phyloP scores from a whole-genome alignment of 2,329 filamentous ascomycete genomes.

The Fusarium beomiforme region DNA sequence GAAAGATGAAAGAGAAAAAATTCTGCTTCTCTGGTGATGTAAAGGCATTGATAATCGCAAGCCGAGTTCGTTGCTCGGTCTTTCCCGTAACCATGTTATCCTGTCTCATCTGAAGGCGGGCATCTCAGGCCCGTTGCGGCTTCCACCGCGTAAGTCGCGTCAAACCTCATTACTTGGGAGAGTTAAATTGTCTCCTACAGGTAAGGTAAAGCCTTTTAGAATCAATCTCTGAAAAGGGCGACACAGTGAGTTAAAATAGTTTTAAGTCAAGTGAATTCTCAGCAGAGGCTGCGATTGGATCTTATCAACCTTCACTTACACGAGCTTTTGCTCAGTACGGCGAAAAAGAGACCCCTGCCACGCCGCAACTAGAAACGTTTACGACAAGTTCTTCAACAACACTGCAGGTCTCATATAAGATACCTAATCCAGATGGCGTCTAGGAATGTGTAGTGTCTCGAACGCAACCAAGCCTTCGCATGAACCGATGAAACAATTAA shows the following conservation, averaged over 20 bases:
- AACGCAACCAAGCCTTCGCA: neutral
- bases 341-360: neutral
- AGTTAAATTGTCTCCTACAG: neutral
- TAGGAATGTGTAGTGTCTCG: neutral
- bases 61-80: neutral
- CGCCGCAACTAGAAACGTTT: neutral
- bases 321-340: neutral
- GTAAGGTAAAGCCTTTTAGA: too few relatives aligned
- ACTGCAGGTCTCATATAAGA: neutral
- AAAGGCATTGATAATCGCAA: neutral
- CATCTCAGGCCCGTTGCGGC: neutral
- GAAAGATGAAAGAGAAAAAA: neutral
- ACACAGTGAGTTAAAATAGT: neutral
- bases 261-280: neutral
- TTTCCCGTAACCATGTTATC: neutral
- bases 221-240: too few relatives aligned
- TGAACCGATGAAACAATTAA: neutral
- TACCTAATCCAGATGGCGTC: neutral
- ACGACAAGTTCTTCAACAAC: neutral
- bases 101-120: neutral
- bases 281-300: neutral
- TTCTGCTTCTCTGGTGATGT: neutral
- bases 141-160: neutral
- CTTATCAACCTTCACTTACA: neutral
- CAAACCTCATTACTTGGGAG: neutral